Percentiles rank a stretch among this genome's conserved stretches.
phyloP scores from a whole-genome alignment of 805 yeast species.

The Ogataea methanolica region DNA sequence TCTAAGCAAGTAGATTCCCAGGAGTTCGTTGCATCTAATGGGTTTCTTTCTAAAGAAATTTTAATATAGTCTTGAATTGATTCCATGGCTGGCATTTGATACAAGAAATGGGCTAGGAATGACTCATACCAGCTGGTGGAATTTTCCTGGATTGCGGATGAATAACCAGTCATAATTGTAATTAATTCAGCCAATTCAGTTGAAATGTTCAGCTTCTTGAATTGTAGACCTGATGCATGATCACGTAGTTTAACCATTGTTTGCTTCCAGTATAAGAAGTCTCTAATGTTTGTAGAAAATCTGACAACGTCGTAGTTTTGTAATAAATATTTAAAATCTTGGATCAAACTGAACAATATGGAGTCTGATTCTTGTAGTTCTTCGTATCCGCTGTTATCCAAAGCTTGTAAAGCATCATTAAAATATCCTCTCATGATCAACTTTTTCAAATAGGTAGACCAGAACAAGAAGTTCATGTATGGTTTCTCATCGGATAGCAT shows the following conservation, averaged over 20 bases:
- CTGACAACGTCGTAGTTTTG: slow-evolving; percentile 33
- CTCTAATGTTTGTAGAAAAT: slow-evolving; percentile 34
- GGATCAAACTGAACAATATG: slow-evolving; percentile 33
- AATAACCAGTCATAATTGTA: slow-evolving; percentile 42
- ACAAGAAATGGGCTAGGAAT: slow-evolving; percentile 37
- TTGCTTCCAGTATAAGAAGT: slow-evolving; percentile 47
- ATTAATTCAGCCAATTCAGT: slow-evolving; percentile 39
- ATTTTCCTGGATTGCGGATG: slow-evolving; percentile 42
- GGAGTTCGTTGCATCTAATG: slow-evolving; percentile 34
- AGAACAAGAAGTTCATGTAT: slow-evolving; percentile 49
- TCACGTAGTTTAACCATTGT: slow-evolving; percentile 48
- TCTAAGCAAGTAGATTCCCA: slow-evolving; percentile 58
- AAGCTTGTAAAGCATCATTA: slow-evolving; percentile 46
- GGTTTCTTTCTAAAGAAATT: slow-evolving; percentile 29
- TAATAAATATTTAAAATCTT: slow-evolving; percentile 37
- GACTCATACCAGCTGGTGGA: slow-evolving; percentile 69
- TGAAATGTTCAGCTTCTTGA: slow-evolving; percentile 26
- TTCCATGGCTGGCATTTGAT: slow-evolving; percentile 50
- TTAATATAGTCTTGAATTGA: slow-evolving; percentile 38
- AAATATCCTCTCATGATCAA: slow-evolving; percentile 59
- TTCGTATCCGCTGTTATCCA: slow-evolving; percentile 40
- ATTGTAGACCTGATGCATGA: slow-evolving; percentile 23
- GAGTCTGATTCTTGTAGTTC: slow-evolving; percentile 28
- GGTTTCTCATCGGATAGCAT: slow-evolving; percentile 38
- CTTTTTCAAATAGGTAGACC: slow-evolving; percentile 56